Conservation (phyloP, 805 yeast genomes). For the Suhomyces prunicola region DNA sequence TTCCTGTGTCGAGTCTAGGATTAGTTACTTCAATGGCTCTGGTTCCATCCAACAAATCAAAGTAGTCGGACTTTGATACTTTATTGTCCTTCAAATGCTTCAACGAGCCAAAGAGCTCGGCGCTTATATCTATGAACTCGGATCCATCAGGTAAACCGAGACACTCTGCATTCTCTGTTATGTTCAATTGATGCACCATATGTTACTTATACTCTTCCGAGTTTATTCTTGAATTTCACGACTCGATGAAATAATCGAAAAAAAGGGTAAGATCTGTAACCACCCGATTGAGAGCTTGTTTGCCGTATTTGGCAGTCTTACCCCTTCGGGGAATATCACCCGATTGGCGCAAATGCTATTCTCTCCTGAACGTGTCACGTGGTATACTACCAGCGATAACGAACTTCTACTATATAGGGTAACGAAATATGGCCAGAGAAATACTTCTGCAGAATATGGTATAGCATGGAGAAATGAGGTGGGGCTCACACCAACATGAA, state of each 20-base stretch:
- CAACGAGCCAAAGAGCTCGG: constrained; percentile 42
- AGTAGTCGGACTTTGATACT: constrained; percentile 56
- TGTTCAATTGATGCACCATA: constrained; percentile 1
- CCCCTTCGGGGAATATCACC: not conserved
- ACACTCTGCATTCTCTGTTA: not conserved
- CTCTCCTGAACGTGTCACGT: not conserved
- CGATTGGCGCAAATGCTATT: not conserved
- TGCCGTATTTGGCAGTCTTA: not conserved
- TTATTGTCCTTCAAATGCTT: constrained; percentile 44
- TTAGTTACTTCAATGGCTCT: constrained; percentile 81
- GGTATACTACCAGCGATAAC: not conserved
- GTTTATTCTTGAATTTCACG: not conserved
- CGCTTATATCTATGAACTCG: constrained; percentile 53
- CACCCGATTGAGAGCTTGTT: not conserved
- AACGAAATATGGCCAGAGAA: not conserved
- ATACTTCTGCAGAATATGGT: not conserved
- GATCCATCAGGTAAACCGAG: constrained; percentile 1
- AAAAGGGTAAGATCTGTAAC: not conserved
- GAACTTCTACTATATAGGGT: not conserved
- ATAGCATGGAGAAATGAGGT: not conserved
- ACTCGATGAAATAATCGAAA: not conserved
- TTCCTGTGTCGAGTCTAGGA: constrained; percentile 71
- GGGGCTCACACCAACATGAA: not conserved
- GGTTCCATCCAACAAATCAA: constrained; percentile 77
- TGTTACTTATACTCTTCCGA: not conserved